Evolutionary conservation across 148 eudicot species (phyloP).

Genomic region (Rhododendron molle): DNA sequence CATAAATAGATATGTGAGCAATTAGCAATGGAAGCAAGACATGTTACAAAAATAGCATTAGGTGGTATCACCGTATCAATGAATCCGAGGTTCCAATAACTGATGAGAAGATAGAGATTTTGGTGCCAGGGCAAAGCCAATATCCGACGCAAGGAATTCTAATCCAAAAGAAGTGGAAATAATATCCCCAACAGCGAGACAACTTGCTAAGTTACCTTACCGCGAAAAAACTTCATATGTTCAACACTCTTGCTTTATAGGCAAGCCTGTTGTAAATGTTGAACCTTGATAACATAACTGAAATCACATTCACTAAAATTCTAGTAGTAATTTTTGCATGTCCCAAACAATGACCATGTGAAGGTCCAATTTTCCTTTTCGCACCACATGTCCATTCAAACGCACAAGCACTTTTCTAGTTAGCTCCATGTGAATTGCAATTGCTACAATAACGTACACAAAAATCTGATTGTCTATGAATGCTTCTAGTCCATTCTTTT

Average conservation of each 20-base stretch:
- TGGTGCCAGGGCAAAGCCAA: not conserved
- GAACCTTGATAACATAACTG: not conserved
- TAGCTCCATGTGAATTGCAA: not conserved
- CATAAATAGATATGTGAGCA: not conserved
- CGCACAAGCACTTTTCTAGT: not conserved
- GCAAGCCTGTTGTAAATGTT: not conserved
- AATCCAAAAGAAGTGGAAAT: not conserved
- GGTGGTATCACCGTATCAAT: not conserved
- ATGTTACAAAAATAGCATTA: not conserved
- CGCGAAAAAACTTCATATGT: not conserved
- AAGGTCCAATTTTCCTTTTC: not conserved
- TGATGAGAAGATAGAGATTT: not conserved
- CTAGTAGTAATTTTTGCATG: not conserved
- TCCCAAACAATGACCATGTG: not conserved
- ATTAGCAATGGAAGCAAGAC: not conserved
- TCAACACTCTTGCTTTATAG: not conserved
- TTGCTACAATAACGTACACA: not conserved
- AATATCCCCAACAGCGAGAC: not conserved
- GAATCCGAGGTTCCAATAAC: not conserved
- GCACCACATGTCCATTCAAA: not conserved
- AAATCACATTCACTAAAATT: not conserved
- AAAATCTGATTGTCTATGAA: not conserved
- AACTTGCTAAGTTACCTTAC: not conserved
- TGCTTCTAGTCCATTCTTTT: not conserved
- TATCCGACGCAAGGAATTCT: not conserved